Percentiles rank a stretch among this genome's conserved stretches.
Evolutionary conservation across 2,329 filamentous ascomycete species (phyloP).

Genomic region (Colletotrichum ledebouriae): DNA sequence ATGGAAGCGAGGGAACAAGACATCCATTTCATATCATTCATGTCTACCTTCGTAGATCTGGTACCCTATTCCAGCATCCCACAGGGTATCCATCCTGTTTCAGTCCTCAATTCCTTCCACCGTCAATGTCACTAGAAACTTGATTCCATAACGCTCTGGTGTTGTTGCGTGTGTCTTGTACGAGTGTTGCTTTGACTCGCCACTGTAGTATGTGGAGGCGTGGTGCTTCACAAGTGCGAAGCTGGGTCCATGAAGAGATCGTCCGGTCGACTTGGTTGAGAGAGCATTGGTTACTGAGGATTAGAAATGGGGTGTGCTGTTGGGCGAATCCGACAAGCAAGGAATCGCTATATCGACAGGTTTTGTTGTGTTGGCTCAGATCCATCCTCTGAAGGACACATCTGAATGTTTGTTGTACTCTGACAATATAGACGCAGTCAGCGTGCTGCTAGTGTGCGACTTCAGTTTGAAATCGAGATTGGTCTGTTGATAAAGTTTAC

Average conservation of each 20-base stretch:
- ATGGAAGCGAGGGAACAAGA: slow-evolving; percentile 29
- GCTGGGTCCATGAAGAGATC: slow-evolving; percentile 1
- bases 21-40: slow-evolving; percentile 44
- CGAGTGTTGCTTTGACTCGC: not conserved
- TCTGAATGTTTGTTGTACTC: slow-evolving; percentile 20
- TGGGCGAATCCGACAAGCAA: slow-evolving; percentile 33
- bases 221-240: slow-evolving; percentile 4
- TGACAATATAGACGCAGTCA: slow-evolving; percentile 22
- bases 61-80: slow-evolving; percentile 18
- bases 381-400: slow-evolving; percentile 14
- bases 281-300: slow-evolving; percentile 15
- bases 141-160: not conserved
- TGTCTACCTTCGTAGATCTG: slow-evolving; percentile 40
- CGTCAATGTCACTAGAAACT: not conserved
- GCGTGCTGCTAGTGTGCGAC: slow-evolving; percentile 22
- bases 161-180: not conserved
- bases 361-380: slow-evolving; percentile 25
- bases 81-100: slow-evolving; percentile 14
- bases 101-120: slow-evolving; percentile 16
- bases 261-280: not conserved
- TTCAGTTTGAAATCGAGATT: slow-evolving; percentile 4
- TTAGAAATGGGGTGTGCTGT: slow-evolving; percentile 19
- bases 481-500: slow-evolving; percentile 36
- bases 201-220: not conserved
- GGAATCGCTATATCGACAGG: slow-evolving; percentile 20